These are phyloP conservation scores for Fusarium papillatum DNA, from an alignment of 2,329 filamentous ascomycete genomes.

Conservation along the genomic window DNA sequence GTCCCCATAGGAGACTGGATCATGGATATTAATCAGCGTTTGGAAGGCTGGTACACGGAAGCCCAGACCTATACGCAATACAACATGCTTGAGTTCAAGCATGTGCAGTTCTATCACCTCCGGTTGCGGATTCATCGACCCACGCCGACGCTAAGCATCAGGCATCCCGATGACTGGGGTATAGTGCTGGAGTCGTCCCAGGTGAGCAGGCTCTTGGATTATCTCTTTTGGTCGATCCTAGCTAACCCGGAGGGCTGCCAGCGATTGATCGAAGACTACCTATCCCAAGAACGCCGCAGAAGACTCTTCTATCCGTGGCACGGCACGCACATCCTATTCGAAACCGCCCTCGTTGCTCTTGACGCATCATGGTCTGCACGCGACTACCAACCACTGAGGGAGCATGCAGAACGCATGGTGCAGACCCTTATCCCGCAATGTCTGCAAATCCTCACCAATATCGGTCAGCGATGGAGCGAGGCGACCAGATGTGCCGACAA, in stretches of 20 bases:
- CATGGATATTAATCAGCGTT: background rate
- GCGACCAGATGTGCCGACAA: background rate
- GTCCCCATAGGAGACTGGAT: background rate
- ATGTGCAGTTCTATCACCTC: background rate
- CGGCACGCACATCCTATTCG: background rate
- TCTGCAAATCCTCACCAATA: background rate
- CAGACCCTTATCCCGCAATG: background rate
- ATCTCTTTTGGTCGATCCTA: no score
- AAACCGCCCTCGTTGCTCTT: background rate
- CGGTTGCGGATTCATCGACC: background rate
- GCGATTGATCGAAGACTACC: background rate
- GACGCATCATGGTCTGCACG: background rate
- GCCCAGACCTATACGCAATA: background rate
- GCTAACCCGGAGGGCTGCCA: background rate
- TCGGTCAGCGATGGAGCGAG: background rate
- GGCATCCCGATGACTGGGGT: background rate
- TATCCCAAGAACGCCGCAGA: background rate
- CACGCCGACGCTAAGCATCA: background rate
- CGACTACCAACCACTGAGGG: background rate
- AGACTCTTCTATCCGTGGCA: background rate
- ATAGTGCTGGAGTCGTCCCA: background rate
- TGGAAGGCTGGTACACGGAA: background rate
- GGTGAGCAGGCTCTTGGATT: background rate
- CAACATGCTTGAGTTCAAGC: background rate
- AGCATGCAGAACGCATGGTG: background rate